Evolutionary conservation across 257 asterid genomes (phyloP).

Genomic region (Cynanchum wilfordii): DNA sequence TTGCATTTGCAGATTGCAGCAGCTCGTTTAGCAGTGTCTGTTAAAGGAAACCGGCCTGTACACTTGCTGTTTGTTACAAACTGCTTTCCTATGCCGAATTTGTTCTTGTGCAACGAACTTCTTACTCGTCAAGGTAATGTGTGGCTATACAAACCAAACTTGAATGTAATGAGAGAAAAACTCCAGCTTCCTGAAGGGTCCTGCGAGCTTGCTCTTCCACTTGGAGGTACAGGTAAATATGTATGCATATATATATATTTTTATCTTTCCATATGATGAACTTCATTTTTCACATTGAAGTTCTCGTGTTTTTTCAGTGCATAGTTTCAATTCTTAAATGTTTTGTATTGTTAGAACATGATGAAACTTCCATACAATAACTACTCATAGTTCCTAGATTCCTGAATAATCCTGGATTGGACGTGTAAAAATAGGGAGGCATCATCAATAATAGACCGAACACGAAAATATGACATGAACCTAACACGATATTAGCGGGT

Average conservation of each 20-base stretch:
- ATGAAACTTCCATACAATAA: neutral
- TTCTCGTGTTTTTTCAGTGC: neutral
- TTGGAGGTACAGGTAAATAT: slow-evolving; percentile 45
- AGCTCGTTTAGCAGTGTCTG: slow-evolving; percentile 47
- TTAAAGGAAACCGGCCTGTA: slow-evolving; percentile 44
- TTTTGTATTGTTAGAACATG: neutral
- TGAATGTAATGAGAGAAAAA: slow-evolving; percentile 43
- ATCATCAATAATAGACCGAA: too few species aligned
- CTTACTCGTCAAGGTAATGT: slow-evolving; percentile 35
- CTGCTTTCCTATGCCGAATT: slow-evolving; percentile 61
- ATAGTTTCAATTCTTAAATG: neutral
- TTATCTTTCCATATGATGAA: neutral
- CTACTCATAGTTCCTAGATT: neutral
- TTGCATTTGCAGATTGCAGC: slow-evolving; percentile 69
- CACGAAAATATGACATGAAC: too few species aligned
- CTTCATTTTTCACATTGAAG: neutral
- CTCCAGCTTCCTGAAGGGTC: slow-evolving; percentile 72
- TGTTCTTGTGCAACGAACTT: slow-evolving; percentile 58
- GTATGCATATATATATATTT: neutral
- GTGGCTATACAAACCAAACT: slow-evolving; percentile 58
- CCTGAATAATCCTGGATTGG: too few species aligned
- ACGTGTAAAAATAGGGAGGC: too few species aligned
- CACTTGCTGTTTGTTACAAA: slow-evolving; percentile 49
- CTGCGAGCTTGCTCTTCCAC: slow-evolving; percentile 74
- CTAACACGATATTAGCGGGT: too few species aligned